Base-by-base conservation (phyloP, 1,284 basidiomycete genomes). In the Ceratobasidium sp. region DNA sequence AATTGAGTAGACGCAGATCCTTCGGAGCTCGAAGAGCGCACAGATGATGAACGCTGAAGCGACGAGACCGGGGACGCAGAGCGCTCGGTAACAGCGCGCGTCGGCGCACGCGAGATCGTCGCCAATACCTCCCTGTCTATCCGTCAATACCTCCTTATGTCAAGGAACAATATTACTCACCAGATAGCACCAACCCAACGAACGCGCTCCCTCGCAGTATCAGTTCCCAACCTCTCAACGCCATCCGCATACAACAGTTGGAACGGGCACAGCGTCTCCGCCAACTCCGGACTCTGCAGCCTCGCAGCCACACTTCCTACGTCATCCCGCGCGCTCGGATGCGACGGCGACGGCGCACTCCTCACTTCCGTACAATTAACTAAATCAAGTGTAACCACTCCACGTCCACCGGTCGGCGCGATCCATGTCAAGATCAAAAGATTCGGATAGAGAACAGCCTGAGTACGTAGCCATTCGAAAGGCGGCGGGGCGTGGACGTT, bases 151-250 rank as follows among this genome's bases (percentile, higher is more conserved):
- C 62, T 20, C 66, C 68, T 69, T 56, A 42, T 33, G 6, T 0
- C n/a, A 54, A 10, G 62, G 5, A 20, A 78, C 9, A 7, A 64
- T 78, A 77, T 81, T 0, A 85, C 91, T 67, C 81, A 95, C 95
- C 94, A 96, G 70, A 97, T 90, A 2, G 94, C 90, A 81, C 92
- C 93, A 28, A 96, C 93, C 95, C 96, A 96, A 84, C 92, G 90
- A 66, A 95, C 93, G 79, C 95, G 88, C 82, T 96, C 94, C 77
- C 92, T 84, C 4, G 95, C 89, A 79, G 93, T 95, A 82, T 96
- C 95, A 26, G 94, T 92, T 0, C 91, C 95, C 13, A 97, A 83
- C 13, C 95, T 86, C 83, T 97, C 96, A 0, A 94, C 91, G 2
- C 95, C 95, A 83, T 97, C 96, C 23, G 89, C 89, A 82, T 97